These are phyloP conservation scores for Candida tallmaniae DNA, from an alignment of 805 yeast genomes.

Conservation along the genomic window DNA sequence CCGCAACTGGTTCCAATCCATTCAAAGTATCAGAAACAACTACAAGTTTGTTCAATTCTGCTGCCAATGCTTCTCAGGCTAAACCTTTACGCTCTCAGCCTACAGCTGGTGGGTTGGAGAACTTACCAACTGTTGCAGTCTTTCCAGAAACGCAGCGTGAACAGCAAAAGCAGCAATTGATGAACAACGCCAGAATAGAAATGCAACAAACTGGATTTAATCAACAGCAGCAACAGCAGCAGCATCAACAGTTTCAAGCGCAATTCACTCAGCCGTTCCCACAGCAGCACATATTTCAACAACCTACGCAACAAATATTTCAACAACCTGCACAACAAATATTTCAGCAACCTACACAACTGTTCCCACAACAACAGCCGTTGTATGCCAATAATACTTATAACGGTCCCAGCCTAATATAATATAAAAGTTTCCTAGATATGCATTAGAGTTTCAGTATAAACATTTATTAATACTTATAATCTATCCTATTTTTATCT, in stretches of 20 bases:
- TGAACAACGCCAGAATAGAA: conserved; percentile 33
- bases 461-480: not conserved
- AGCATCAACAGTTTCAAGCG: conserved; percentile 13
- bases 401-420: conserved; percentile 14
- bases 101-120: conserved; percentile 73
- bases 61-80: conserved; percentile 14
- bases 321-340: conserved; percentile 1
- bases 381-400: conserved; percentile 7
- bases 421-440: not conserved
- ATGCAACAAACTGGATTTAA: conserved; percentile 22
- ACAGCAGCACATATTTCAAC: conserved; percentile 11
- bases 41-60: conserved; percentile 23
- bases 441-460: conserved; percentile 3
- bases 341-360: conserved; percentile 3
- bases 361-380: conserved; percentile 7
- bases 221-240: conserved; percentile 20
- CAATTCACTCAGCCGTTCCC: conserved; percentile 11
- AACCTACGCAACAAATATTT: conserved; percentile 4
- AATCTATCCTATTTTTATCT: conserved; percentile 3
- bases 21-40: conserved; percentile 44
- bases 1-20: conserved; percentile 57
- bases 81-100: conserved; percentile 42
- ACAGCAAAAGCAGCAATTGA: conserved; percentile 31
- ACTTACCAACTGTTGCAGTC: conserved; percentile 59
- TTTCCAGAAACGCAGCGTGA: conserved; percentile 60